phyloP scores from a whole-genome alignment of 2,329 filamentous ascomycete species.

The Periconia sp. region DNA sequence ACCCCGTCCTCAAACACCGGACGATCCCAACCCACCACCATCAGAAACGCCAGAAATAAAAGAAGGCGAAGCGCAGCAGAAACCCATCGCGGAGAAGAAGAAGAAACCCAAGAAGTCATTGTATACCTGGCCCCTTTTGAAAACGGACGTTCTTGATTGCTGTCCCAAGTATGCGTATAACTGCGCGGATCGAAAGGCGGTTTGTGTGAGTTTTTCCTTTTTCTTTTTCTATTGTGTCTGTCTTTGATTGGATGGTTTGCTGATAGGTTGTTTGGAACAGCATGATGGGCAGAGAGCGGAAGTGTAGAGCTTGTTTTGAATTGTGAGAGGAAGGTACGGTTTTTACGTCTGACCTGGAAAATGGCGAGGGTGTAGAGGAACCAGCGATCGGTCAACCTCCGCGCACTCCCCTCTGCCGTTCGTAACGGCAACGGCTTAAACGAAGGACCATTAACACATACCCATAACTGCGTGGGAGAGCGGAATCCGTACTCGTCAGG shows the following conservation, averaged over 20 bases:
- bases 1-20: too few relatives aligned
- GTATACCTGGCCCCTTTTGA: background rate
- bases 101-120: background rate
- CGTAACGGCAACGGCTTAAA: too few relatives aligned
- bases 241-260: background rate
- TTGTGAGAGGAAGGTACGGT: too few relatives aligned
- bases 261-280: background rate
- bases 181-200: background rate
- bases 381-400: too few relatives aligned
- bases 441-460: too few relatives aligned
- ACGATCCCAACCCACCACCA: too few relatives aligned
- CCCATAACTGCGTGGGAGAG: too few relatives aligned
- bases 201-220: background rate
- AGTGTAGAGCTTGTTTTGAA: too few relatives aligned
- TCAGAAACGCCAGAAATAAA: background rate
- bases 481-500: too few relatives aligned
- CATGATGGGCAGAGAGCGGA: background rate
- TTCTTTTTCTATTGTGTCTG: background rate
- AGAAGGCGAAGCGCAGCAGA: background rate
- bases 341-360: too few relatives aligned
- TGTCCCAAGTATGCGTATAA: background rate
- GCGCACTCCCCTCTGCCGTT: too few relatives aligned
- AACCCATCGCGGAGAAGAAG: background rate
- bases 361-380: too few relatives aligned
- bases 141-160: background rate